Evolutionary conservation across 805 yeast species (phyloP).

Genomic region (Candida ascalaphidarum): DNA sequence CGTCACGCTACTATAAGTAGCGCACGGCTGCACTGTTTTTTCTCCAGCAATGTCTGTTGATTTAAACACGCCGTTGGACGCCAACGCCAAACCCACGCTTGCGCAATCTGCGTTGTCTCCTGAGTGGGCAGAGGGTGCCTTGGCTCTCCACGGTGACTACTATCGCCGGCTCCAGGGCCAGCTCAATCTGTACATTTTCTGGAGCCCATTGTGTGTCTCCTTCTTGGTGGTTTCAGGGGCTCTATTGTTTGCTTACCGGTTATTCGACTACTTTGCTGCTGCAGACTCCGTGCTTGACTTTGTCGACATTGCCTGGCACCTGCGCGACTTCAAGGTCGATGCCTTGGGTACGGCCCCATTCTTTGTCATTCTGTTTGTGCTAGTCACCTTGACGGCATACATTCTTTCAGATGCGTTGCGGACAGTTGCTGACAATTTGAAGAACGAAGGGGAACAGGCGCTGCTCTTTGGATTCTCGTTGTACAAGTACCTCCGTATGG

Average conservation of each 20-base stretch:
- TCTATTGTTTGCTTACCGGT: conserved; percentile 3
- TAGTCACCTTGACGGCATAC: conserved; percentile 31
- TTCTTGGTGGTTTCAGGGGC: conserved; percentile 10
- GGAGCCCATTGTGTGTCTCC: conserved; percentile 34
- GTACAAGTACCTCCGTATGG: conserved; percentile 35
- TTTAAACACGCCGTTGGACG: conserved; percentile 47
- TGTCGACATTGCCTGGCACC: conserved; percentile 2
- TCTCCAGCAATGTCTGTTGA: too few relatives aligned
- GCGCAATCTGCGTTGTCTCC: conserved; percentile 44
- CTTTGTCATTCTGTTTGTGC: conserved; percentile 24
- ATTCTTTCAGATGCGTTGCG: conserved; percentile 42
- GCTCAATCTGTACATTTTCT: conserved; percentile 37
- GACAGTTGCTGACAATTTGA: conserved; percentile 20
- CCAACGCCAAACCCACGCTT: conserved; percentile 44
- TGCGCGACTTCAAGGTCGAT: conserved; percentile 15
- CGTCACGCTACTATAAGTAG: too few relatives aligned
- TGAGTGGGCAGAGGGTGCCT: conserved; percentile 48
- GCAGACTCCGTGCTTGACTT: conserved; percentile 25
- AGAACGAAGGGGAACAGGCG: conserved; percentile 13
- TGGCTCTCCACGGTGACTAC: conserved; percentile 58
- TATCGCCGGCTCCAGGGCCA: conserved; percentile 38
- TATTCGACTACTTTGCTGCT: conserved; percentile 16
- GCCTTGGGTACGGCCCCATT: conserved; percentile 26
- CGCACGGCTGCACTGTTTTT: too few relatives aligned
- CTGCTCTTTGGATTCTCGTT: conserved; percentile 46